Conservation (phyloP, 306 rosid species). For the Glycine soja region DNA sequence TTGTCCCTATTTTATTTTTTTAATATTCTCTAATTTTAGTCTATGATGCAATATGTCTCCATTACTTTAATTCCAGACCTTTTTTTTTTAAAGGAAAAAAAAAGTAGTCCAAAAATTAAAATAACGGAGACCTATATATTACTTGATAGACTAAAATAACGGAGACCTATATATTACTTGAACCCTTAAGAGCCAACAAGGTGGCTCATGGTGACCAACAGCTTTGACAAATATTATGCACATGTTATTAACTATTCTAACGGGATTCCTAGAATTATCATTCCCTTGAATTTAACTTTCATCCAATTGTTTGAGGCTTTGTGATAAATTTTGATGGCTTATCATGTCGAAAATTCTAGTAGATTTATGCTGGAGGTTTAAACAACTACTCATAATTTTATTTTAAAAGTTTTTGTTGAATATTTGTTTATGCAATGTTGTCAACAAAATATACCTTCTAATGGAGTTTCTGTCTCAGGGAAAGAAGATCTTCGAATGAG, state of each 20-base stretch:
- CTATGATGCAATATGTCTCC: no score
- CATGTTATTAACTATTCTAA: constrained; percentile 37
- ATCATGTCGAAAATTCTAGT: constrained; percentile 34
- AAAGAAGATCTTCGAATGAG: constrained; percentile 65
- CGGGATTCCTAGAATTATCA: constrained; percentile 34
- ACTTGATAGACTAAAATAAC: no score
- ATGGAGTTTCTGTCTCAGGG: constrained; percentile 52
- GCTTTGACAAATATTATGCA: constrained; percentile 18
- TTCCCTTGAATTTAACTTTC: constrained; percentile 12
- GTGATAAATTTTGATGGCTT: constrained; percentile 21
- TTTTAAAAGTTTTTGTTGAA: constrained; percentile 20
- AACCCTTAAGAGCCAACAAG: constrained; percentile 19
- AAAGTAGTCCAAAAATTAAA: no score
- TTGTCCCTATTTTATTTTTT: no score
- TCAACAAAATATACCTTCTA: constrained; percentile 54
- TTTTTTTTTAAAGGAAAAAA: no score
- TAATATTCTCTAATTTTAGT: no score
- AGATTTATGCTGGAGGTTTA: constrained; percentile 18
- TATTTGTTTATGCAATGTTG: constrained; percentile 45
- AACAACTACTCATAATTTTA: constrained; percentile 2
- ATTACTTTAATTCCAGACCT: no score
- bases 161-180: no score
- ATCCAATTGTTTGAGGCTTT: background rate
- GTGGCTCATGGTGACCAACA: constrained; percentile 8
- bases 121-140: no score